These are phyloP conservation scores for Hibiscus tridactylites DNA, from an alignment of 345 rosid species.

Conservation along the genomic window DNA sequence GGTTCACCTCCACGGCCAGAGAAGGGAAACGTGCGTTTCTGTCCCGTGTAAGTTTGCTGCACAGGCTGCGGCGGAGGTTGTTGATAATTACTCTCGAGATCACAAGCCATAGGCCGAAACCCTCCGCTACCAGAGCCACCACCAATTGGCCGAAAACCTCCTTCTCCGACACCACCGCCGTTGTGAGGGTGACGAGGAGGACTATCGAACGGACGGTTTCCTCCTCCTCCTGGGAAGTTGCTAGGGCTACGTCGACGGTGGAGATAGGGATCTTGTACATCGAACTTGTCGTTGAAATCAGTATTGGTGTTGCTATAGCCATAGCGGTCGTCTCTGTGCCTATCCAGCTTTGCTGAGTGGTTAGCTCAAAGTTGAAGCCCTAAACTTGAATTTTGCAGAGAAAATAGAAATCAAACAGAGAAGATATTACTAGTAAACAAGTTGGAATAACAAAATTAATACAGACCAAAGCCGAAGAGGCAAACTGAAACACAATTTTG, in stretches of 20 bases:
- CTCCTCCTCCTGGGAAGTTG: slow-evolving; percentile 34
- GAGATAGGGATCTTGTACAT: slow-evolving; percentile 23
- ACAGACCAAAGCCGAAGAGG: no score
- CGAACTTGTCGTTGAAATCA: slow-evolving; percentile 22
- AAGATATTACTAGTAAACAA: neutral
- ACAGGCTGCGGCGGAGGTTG: slow-evolving; percentile 16
- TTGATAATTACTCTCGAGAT: slow-evolving; percentile 23
- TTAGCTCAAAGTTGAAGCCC: neutral
- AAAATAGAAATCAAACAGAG: neutral
- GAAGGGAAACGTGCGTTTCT: slow-evolving; percentile 49
- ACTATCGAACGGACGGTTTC: slow-evolving; percentile 45
- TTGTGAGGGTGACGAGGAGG: slow-evolving; percentile 38
- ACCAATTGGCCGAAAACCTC: slow-evolving; percentile 18
- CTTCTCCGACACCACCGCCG: slow-evolving; percentile 14
- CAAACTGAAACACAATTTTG: no score
- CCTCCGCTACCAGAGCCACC: slow-evolving; percentile 18
- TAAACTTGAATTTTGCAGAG: neutral
- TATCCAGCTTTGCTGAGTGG: slow-evolving; percentile 49
- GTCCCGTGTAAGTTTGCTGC: slow-evolving; percentile 40
- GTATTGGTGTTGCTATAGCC: slow-evolving; percentile 21
- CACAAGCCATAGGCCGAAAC: slow-evolving; percentile 26
- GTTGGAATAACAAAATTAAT: no score
- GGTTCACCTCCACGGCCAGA: neutral
- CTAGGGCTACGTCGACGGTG: slow-evolving; percentile 64
- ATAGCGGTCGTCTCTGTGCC: slow-evolving; percentile 67